phyloP scores from a whole-genome alignment of 2,329 filamentous ascomycete species.

The Fusarium torreyae region DNA sequence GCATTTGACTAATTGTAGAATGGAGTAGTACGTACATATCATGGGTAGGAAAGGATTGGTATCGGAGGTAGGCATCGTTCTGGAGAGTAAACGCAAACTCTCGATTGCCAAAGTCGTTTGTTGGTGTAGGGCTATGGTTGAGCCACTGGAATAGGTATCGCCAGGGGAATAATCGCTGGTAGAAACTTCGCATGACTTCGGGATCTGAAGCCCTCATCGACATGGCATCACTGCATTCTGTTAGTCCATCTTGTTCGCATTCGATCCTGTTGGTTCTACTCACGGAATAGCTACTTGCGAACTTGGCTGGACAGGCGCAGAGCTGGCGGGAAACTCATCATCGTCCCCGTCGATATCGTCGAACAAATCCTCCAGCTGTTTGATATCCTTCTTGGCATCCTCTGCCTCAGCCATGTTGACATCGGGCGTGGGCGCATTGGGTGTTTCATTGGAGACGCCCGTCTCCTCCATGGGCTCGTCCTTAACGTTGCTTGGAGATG shows the following conservation, averaged over 20 bases:
- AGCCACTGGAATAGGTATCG: slow-evolving; percentile 97
- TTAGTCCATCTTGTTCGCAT: slow-evolving; percentile 19
- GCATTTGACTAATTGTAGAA: background rate
- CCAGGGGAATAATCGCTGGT: slow-evolving; percentile 96
- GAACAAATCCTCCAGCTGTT: slow-evolving; percentile 71
- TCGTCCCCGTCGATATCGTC: slow-evolving; percentile 69
- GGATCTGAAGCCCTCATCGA: slow-evolving; percentile 75
- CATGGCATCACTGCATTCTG: slow-evolving; percentile 51
- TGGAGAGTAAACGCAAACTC: slow-evolving; percentile 97
- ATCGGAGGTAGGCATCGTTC: slow-evolving; percentile 92
- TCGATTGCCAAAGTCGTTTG: slow-evolving; percentile 90
- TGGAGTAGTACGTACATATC: slow-evolving; percentile 62
- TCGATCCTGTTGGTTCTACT: slow-evolving; percentile 40
- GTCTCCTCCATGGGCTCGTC: slow-evolving; percentile 49
- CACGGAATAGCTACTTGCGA: slow-evolving; percentile 64
- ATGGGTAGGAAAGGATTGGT: slow-evolving; percentile 77
- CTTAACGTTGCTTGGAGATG: slow-evolving; percentile 48
- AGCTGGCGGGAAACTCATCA: slow-evolving; percentile 70
- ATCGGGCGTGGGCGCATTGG: slow-evolving; percentile 35
- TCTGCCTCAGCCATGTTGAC: slow-evolving; percentile 47
- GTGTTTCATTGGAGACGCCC: slow-evolving; percentile 34
- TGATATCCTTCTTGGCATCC: slow-evolving; percentile 61
- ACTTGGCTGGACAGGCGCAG: slow-evolving; percentile 57
- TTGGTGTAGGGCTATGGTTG: slow-evolving; percentile 90
- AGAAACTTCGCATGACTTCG: slow-evolving; percentile 92